Evolutionary conservation across 768 basidiomycete genomes (phyloP).

Genomic region (Mycena alexandri): DNA sequence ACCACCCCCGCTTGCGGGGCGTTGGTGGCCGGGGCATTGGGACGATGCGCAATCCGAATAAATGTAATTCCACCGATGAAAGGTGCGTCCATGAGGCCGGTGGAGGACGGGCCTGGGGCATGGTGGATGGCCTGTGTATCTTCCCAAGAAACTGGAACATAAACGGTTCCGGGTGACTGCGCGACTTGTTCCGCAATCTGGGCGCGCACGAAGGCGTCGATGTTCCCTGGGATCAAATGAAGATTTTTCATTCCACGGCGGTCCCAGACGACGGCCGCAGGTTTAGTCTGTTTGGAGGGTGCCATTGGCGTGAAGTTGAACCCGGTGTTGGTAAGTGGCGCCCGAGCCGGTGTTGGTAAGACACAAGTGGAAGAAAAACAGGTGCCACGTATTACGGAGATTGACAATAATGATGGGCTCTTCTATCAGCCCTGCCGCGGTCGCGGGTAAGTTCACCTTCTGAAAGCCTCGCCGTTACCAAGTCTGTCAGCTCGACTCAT

Average conservation of each 20-base stretch:
- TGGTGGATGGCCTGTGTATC: neutral
- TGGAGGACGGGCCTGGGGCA: neutral
- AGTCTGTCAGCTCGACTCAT: too few species aligned
- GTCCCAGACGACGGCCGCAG: constrained; percentile 11
- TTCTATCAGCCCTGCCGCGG: too few species aligned
- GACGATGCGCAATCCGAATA: constrained; percentile 2
- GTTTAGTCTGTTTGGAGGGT: neutral
- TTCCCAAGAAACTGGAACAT: constrained; percentile 15
- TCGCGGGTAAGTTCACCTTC: too few species aligned
- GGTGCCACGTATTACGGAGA: too few species aligned
- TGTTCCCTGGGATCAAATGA: neutral
- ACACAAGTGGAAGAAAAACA: too few species aligned
- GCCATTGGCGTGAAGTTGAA: neutral
- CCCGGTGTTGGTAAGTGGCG: too few species aligned
- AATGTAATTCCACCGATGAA: constrained; percentile 20
- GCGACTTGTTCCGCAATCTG: constrained; percentile 11
- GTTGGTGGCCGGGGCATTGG: neutral
- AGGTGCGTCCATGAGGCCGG: constrained; percentile 10
- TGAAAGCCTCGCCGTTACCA: too few species aligned
- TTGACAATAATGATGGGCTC: too few species aligned
- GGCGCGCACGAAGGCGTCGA: constrained; percentile 13
- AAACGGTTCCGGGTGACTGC: neutral
- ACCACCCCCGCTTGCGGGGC: constrained; percentile 2
- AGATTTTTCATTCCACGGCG: constrained; percentile 2
- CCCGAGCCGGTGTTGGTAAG: too few species aligned